Evolutionary conservation across 164 flowering plant genomes (phyloP), one percentile per base, ranked within the genome.

Genomic region (Liquidambar formosana): DNA sequence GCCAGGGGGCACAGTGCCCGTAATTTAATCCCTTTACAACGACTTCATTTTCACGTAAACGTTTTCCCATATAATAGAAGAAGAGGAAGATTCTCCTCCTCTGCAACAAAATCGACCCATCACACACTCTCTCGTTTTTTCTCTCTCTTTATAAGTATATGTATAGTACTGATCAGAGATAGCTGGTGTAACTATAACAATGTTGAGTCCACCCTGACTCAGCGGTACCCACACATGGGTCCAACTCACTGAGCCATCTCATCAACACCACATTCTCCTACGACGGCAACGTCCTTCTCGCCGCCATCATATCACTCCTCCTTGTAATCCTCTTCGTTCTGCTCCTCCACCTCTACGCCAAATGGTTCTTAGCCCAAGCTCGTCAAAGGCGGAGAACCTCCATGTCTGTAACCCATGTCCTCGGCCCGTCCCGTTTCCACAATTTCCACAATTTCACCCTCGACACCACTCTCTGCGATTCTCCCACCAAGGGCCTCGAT

Each of bases 321-420:
- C 53, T 83, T 1, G 86, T 86, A 6, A 77, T 86, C 61, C 78
- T 83, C 71, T 83, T 89, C 26, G 85, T 85, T 14, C 49, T 83
- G 56, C 75, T 84, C 10, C 87, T 88, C 67, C 89, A 89, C 65
- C 47, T 79, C 43, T 89, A 86, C 58, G 86, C 84, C 38, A 80
- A 69, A 21, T 81, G 90, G 81, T 82, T 84, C 78, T n/a, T 82
- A 5, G 70, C 73, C 5, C 81, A 71, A 14, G 68, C 85, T 23
- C 80, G 46, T 9, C 75, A 11, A 0, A 67, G 75, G 22, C 57
- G 81, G 18, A 46, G 75, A 28, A 61, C 66, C 48, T 64, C 82
- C 22, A 44, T 65, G 19, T 47, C 83, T 13, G 46, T 59, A 10
- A 67, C 86, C 1, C 73, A 64, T 10, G 66, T 76, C 10, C 67